phyloP scores from a whole-genome alignment of 179 eudicot species.

The Amaranthus tricolor region DNA sequence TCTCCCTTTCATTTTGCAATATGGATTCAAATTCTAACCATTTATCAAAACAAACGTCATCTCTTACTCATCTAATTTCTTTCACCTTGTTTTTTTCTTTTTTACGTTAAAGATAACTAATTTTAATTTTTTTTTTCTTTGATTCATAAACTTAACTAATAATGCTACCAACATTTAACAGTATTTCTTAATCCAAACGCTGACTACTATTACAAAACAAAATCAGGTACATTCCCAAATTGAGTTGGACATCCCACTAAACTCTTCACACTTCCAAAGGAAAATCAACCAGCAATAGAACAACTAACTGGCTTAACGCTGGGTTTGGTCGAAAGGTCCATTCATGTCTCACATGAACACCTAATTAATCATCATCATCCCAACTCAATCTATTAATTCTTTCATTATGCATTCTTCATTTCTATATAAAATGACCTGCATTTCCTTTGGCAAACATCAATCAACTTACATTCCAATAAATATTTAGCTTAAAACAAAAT shows the following conservation, averaged over 20 bases:
- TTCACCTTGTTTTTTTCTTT: no score
- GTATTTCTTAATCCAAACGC: neutral
- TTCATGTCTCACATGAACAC: constrained; percentile 17
- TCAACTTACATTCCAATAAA: neutral
- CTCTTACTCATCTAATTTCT: no score
- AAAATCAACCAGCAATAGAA: constrained; percentile 7
- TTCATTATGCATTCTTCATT: constrained; percentile 5
- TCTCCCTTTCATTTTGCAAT: no score
- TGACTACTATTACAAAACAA: neutral
- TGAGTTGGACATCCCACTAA: constrained; percentile 30
- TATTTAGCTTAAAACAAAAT: neutral
- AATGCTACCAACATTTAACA: no score
- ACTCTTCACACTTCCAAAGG: neutral
- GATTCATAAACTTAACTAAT: no score
- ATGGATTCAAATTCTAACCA: no score
- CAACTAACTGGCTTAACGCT: constrained; percentile 19
- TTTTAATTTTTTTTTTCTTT: no score
- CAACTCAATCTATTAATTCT: neutral
- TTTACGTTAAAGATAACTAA: no score
- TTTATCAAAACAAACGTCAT: no score
- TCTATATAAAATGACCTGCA: no score
- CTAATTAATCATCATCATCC: constrained; percentile 11
- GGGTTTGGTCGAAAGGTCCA: constrained; percentile 15
- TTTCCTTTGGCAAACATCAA: neutral
- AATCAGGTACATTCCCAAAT: neutral